Evolutionary conservation across 2,329 filamentous ascomycete species (phyloP).

Genomic region (Ascochyta clinopodiicola): DNA sequence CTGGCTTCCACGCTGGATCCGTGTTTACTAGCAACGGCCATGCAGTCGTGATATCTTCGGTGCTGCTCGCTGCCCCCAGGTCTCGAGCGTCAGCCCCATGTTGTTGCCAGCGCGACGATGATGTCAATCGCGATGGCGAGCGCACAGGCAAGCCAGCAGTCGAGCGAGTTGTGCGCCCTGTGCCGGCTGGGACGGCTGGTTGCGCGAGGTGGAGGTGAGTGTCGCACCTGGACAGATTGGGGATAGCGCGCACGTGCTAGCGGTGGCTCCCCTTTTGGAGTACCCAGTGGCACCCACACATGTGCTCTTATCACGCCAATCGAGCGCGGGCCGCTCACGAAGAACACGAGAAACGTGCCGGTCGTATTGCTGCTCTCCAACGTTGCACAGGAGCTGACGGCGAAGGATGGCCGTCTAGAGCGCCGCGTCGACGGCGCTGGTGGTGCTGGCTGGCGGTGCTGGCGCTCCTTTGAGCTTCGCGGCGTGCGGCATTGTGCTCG

Average conservation of each 20-base stretch:
- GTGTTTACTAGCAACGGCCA: conserved; percentile 1
- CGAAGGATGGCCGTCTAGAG: neutral
- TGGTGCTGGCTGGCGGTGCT: conserved; percentile 20
- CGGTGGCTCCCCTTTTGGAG: conserved; percentile 11
- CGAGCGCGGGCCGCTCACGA: conserved; percentile 6
- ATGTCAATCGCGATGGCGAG: conserved; percentile 14
- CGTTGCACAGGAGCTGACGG: conserved; percentile 4
- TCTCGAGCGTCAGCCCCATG: conserved; percentile 14
- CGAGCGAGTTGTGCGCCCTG: conserved; percentile 22
- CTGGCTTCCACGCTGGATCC: neutral
- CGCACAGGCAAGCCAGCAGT: neutral
- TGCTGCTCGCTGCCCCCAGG: neutral
- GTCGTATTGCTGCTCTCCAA: conserved; percentile 4
- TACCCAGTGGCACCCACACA: conserved; percentile 18
- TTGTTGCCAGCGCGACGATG: conserved; percentile 6
- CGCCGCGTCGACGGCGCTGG: neutral
- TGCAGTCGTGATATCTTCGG: neutral
- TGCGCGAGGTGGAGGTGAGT: conserved; percentile 6
- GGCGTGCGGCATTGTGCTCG: conserved; percentile 19
- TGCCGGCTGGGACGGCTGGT: conserved; percentile 14
- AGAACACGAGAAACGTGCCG: conserved; percentile 8
- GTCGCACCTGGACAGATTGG: conserved; percentile 33
- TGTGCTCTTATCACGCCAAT: conserved; percentile 26
- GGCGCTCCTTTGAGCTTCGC: conserved; percentile 8
- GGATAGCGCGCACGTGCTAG: conserved; percentile 10